These are phyloP conservation scores for Trichoderma guizhouense DNA, from an alignment of 2,329 filamentous ascomycete genomes.

Conservation along the genomic window DNA sequence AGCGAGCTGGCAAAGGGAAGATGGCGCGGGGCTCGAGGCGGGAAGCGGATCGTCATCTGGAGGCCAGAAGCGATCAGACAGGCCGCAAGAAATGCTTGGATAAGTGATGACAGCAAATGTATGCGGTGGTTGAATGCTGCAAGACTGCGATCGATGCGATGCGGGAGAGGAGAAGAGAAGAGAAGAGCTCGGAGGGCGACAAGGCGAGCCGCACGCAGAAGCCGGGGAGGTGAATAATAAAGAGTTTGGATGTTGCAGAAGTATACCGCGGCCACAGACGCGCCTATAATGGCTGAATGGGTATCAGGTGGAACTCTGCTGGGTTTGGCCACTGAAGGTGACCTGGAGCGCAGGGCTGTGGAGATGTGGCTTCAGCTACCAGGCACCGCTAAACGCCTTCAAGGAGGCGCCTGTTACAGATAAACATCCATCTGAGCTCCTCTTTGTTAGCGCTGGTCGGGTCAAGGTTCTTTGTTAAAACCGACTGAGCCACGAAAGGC, in stretches of 20 bases:
- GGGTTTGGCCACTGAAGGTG: not conserved
- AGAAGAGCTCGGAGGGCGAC: not conserved
- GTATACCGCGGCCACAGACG: conserved; percentile 18
- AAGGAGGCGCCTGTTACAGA: not conserved
- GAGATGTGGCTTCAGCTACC: not conserved
- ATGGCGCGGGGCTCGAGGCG: conserved; percentile 27
- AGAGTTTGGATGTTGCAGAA: conserved; percentile 5
- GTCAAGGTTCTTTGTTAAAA: not conserved
- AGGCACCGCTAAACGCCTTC: not conserved
- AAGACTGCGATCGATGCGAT: not conserved
- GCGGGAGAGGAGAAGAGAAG: not conserved
- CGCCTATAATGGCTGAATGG: not conserved
- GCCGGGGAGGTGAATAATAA: conserved; percentile 8
- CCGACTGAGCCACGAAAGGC: not conserved
- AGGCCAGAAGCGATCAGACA: conserved; percentile 17
- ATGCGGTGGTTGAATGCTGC: conserved; percentile 17
- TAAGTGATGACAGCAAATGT: conserved; percentile 21
- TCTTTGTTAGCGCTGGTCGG: not conserved
- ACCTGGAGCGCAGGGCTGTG: not conserved
- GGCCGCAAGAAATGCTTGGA: conserved; percentile 20
- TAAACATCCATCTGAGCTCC: not conserved
- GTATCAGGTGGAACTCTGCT: not conserved
- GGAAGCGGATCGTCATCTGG: conserved; percentile 26
- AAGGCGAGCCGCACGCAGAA: not conserved
- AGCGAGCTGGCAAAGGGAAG: conserved; percentile 20